Evolutionary conservation across 441 rosid species (phyloP).

Genomic region (Manihot esculenta): DNA sequence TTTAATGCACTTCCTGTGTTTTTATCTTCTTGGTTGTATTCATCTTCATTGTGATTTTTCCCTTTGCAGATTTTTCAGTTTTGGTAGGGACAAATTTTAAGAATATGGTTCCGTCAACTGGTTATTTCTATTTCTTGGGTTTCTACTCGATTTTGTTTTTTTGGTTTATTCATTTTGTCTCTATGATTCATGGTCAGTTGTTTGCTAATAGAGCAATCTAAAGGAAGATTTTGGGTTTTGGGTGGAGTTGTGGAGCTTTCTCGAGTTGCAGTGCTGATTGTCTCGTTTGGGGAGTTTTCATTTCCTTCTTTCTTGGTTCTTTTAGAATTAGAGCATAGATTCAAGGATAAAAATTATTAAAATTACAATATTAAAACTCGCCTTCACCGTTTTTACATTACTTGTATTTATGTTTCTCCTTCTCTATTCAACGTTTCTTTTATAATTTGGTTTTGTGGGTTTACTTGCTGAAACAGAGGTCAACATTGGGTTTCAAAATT

Average conservation of each 20-base stretch:
- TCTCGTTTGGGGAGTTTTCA: constrained; percentile 27
- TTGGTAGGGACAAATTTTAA: constrained; percentile 43
- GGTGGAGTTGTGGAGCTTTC: constrained; percentile 30
- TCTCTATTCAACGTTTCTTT: constrained; percentile 16
- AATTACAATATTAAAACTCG: neutral
- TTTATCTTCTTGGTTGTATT: constrained; percentile 57
- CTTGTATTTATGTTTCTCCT: constrained; percentile 4
- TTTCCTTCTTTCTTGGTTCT: constrained; percentile 19
- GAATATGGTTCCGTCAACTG: constrained; percentile 59
- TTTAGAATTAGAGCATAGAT: constrained; percentile 20
- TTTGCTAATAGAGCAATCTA: constrained; percentile 33
- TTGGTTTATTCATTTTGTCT: constrained; percentile 21
- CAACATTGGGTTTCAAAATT: constrained; percentile 16
- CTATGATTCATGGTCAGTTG: constrained; percentile 36
- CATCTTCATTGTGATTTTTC: constrained; percentile 33
- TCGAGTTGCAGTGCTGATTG: constrained; percentile 29
- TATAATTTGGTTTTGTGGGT: constrained; percentile 1
- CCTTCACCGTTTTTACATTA: neutral
- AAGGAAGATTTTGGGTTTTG: constrained; percentile 27
- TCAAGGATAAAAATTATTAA: constrained; percentile 6
- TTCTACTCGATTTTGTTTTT: constrained; percentile 21
- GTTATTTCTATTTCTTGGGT: constrained; percentile 40
- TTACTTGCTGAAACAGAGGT: constrained; percentile 37
- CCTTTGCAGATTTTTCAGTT: constrained; percentile 29
- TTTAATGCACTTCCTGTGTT: constrained; percentile 38